Base-by-base conservation (phyloP, 1,284 basidiomycete genomes). In the Cronartium quercuum region DNA sequence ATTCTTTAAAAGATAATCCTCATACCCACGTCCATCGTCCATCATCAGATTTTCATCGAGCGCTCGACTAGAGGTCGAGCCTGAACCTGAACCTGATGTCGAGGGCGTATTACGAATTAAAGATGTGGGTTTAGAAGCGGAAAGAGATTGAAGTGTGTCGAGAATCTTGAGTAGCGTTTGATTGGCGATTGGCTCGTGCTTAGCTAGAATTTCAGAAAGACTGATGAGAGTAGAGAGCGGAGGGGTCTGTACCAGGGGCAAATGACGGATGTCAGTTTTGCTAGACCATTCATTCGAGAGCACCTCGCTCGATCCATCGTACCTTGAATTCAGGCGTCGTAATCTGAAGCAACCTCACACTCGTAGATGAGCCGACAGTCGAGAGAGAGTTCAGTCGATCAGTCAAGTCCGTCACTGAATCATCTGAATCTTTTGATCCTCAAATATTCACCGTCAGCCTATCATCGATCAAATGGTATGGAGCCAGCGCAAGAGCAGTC, bases 201-300 rank as follows among this genome's bases (percentile, higher is more conserved):
- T 98, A 15, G 94, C 92, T 60, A 98, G 86, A 68, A 91, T 89
- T 81, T 98, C 96, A 18, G 93, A 95, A 64, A 98, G 86, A 3
- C 88, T 86, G 77, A 99, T 88, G 76, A 99, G 88, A 37, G 88
- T 86, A 77, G 95, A 94, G 35, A 99, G 87, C 0, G 95, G 98
- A 71, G 95, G 95, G 76, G 94, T 92, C 93, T 98, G 83, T 21
- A 47, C 2, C 3, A 61, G 15, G 51, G 15, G 42, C 41, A 42
- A 60, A 44, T 21, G 51, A 7, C 35, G 34, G 38, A 37, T 13
- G 38, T 37, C 13, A 34, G 51, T n/a, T 35, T 24, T 12, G 57
- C 12, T 24, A 60, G 57, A 13, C 57, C 21, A 24, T 24, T 34
- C 35, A 34, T 24, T 29, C 15, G 47, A 44, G 6, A n/a, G 41